Percentiles rank a stretch among this genome's conserved stretches.
These are phyloP conservation scores for Melanomma pulvis-pyrius DNA, from an alignment of 495 filamentous ascomycete species.

Conservation along the genomic window DNA sequence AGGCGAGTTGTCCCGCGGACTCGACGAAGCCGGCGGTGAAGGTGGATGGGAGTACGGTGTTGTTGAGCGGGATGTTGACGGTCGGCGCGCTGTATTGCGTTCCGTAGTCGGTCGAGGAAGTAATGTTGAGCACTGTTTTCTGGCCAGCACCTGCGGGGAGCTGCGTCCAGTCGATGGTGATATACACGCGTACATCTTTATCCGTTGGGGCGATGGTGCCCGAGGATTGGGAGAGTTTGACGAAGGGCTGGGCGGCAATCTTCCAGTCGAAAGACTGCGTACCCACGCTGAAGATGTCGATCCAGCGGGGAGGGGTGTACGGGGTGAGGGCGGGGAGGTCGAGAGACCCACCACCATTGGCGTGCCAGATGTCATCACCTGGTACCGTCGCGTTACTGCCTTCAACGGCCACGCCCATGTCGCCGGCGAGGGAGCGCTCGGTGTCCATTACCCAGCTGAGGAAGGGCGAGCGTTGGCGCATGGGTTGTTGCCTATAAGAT, in stretches of 20 bases:
- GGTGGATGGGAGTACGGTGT: constrained; percentile 54
- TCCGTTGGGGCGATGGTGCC: constrained; percentile 55
- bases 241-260: constrained; percentile 57
- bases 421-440: constrained; percentile 61
- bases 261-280: constrained; percentile 60
- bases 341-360: constrained; percentile 55
- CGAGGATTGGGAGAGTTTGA: constrained; percentile 57
- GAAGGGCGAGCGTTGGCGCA: constrained; percentile 67
- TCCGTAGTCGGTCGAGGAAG: constrained; percentile 56
- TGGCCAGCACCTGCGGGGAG: constrained; percentile 55
- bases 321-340: constrained; percentile 62
- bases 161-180: constrained; percentile 64
- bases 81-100: constrained; percentile 56
- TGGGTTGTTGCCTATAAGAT: constrained; percentile 65
- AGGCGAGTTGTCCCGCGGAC: constrained; percentile 61
- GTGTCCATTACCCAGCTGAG: constrained; percentile 60
- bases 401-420: constrained; percentile 68
- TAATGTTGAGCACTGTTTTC: constrained; percentile 57
- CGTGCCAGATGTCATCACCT: constrained; percentile 67
- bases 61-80: constrained; percentile 62
- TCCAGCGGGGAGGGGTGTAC: constrained; percentile 65
- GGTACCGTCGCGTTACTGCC: constrained; percentile 65
- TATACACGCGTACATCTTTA: constrained; percentile 60
- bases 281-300: constrained; percentile 70
- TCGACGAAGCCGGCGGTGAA: constrained; percentile 70